phyloP scores from a whole-genome alignment of 2,329 filamentous ascomycete species.

The Xylariaceae sp. region DNA sequence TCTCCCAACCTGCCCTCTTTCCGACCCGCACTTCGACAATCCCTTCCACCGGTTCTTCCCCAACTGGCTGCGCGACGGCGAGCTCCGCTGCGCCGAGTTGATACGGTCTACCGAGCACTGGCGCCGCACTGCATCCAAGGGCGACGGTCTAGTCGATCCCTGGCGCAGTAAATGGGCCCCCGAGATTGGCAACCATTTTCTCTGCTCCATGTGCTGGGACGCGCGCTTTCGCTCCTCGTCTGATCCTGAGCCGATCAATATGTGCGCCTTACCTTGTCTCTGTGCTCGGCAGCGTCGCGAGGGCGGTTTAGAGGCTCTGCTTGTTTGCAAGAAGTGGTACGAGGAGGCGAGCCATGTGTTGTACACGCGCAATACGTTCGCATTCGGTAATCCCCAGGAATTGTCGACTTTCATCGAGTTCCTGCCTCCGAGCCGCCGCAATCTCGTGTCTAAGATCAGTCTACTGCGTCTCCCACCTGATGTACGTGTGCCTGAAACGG shows the following conservation, averaged over 20 bases:
- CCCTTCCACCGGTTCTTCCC: not conserved
- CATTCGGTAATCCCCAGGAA: conserved; percentile 12
- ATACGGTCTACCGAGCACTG: not conserved
- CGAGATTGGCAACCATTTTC: conserved; percentile 6
- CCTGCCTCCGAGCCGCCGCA: conserved; percentile 6
- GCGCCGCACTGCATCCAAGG: not conserved
- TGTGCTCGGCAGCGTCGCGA: conserved; percentile 12
- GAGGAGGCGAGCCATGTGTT: conserved; percentile 16
- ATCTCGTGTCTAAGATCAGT: conserved; percentile 14
- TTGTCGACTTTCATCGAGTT: conserved; percentile 7
- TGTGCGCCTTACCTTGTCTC: conserved; percentile 15
- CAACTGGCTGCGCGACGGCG: no score
- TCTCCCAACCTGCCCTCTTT: not conserved
- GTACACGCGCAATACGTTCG: conserved; percentile 16
- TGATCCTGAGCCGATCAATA: not conserved
- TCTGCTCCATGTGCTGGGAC: conserved; percentile 13
- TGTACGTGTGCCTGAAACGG: not conserved
- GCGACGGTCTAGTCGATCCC: conserved; percentile 6
- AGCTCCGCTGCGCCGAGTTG: conserved; percentile 1
- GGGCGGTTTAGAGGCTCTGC: conserved; percentile 7
- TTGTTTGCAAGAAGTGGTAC: conserved; percentile 18
- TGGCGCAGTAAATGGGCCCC: conserved; percentile 15
- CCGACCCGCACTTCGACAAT: not conserved
- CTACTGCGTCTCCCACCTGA: conserved; percentile 6
- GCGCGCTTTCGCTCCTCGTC: not conserved